Base-by-base conservation (phyloP, 306 rosid genomes). In the Crotalaria pallida region DNA sequence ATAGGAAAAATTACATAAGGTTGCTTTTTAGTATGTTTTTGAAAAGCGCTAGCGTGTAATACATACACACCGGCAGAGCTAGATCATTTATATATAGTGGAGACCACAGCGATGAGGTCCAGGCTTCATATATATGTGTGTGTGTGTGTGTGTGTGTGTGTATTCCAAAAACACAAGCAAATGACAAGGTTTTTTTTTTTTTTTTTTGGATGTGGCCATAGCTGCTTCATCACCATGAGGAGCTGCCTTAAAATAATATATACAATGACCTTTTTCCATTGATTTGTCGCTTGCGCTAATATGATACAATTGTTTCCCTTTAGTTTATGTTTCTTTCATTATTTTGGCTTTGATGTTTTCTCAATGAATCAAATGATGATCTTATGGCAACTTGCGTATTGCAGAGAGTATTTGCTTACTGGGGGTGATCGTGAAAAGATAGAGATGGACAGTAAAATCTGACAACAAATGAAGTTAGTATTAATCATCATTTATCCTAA, bases 331-430 rank as follows among this genome's bases (percentile, higher is more conserved):
- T 81, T 71, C 43, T 34, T 58, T 36, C 43, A 31, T 41, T 13
- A 73, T 17, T 41, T 3, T 27, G 9, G 31, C 47, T 56, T 64
- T 71, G 33, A 19, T 53, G 71, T 57, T 36, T 66, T 10, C 36
- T 10, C 47, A 50, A 65, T 48, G 74, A 58, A 58, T 58, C 44
- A 36, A 10, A 48, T 58, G 44, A 34, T 53, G 40, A 52, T 61
- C 34, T 60, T 48, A 24, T 59, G 41, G 17, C 1, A 52, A 75
- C 15, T 27, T 58, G 23, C 15, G 48, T 19, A 58, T 70, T 40
- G 21, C 93, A 90, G 96, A 80, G 91, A 89, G 76, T 78, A 71
- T 73, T 58, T 83, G 72, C 77, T 80, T 71, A 77, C 77, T 33
- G 77, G 87, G 40, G 87, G 64, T 11, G 86, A 75, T 43, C 61